phyloP scores from a whole-genome alignment of 2,329 filamentous ascomycete genomes.

The Penicillium sp. region DNA sequence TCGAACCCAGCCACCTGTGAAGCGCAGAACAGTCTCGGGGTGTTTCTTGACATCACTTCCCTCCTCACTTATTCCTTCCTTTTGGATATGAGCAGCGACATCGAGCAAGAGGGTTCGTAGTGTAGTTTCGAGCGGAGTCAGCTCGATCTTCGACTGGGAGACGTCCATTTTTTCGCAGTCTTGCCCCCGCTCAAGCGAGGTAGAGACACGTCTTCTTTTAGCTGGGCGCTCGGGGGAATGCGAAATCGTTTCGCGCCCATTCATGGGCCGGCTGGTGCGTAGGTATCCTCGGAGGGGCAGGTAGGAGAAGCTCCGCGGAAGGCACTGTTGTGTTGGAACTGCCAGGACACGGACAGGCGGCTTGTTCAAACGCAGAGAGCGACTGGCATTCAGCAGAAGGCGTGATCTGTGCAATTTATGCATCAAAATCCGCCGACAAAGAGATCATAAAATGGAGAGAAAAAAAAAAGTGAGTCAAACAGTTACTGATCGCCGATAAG shows the following conservation, averaged over 20 bases:
- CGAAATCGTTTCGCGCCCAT: slow-evolving; percentile 13
- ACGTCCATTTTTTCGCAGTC: slow-evolving; percentile 21
- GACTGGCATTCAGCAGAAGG: slow-evolving; percentile 14
- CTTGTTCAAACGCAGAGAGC: slow-evolving; percentile 7
- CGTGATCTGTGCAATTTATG: slow-evolving; percentile 11
- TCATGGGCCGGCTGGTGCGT: slow-evolving; percentile 23
- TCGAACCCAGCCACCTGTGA: slow-evolving; percentile 47
- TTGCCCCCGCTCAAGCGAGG: slow-evolving; percentile 17
- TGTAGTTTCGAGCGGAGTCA: slow-evolving; percentile 65
- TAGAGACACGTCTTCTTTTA: slow-evolving; percentile 31
- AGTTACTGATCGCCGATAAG: slow-evolving; percentile 16
- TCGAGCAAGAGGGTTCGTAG: slow-evolving; percentile 74
- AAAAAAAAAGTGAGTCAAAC: slow-evolving; percentile 9
- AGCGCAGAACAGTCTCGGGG: slow-evolving; percentile 38
- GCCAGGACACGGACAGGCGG: slow-evolving; percentile 13
- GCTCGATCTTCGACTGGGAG: slow-evolving; percentile 41
- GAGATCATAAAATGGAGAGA: slow-evolving; percentile 1
- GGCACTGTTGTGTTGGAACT: slow-evolving; percentile 7
- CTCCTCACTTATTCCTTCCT: slow-evolving; percentile 37
- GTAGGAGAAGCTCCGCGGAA: slow-evolving; percentile 8
- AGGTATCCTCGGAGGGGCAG: slow-evolving; percentile 7
- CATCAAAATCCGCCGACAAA: slow-evolving; percentile 19
- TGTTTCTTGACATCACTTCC: slow-evolving; percentile 16
- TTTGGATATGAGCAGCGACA: slow-evolving; percentile 62
- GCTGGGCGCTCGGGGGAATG: slow-evolving; percentile 19